Evolutionary conservation across 106 monocot species (phyloP), one percentile per base, ranked within the genome.

Genomic region (Acorus calamus): DNA sequence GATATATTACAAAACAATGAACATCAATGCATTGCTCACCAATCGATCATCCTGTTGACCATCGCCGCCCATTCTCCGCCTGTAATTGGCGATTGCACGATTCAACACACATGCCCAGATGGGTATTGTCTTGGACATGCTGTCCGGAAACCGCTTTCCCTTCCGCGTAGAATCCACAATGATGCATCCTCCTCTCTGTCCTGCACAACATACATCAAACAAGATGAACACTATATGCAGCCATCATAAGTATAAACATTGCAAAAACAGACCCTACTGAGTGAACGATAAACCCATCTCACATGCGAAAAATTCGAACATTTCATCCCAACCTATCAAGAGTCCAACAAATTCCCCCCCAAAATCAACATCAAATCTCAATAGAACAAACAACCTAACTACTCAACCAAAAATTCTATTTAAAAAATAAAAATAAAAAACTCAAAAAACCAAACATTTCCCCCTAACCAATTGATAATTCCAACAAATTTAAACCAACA

Each of bases 81-180:
- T 59, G 28, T 71, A 69, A 57, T 79, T 84, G 55, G 63, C 62
- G 46, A 96, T 83, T 7, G 84, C 84, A 6, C 96, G 73, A 71
- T 96, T 96, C 44, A 96, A 64, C 48, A 96, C 85, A 46, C 91
- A 96, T 2, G 79, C 62, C 96, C 96, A 96, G 57, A 96, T 88
- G 5, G 96, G 96, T 62, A 96, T 96, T 11, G 96, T 96, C 73
- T 91, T 96, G 47, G 96, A 96, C 96, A 96, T 85, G 74, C 91
- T 91, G 69, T 96, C 96, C 3, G 96, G 96, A 75, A 91, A 96
- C 10, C 87, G 65, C 49, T 96, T 96, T 64, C 96, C 96, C 56
- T 80, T 96, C 43, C 90, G 65, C 0, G 96, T 96, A 4, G 96
- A 96, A 85, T 96, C 96, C 1, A 91, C 91, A 49, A 96, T 77